A percentile compares a stretch with the other conserved stretches of the same genome.
phyloP scores from a whole-genome alignment of 139 green algal genomes.

The Eudorina sp. region DNA sequence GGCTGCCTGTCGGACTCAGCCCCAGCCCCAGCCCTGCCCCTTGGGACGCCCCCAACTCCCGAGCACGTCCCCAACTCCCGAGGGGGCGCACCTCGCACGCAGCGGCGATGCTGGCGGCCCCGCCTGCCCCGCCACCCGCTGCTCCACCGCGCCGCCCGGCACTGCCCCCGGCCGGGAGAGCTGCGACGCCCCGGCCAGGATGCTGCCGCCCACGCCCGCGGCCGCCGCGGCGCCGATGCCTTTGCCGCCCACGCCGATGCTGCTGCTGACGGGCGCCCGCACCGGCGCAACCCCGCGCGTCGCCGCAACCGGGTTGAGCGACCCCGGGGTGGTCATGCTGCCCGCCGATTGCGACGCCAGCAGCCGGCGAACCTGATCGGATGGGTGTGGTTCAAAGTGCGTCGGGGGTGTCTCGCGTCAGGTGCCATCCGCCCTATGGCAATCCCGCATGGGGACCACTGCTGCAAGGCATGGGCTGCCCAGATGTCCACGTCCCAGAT shows the following conservation, averaged over 20 bases:
- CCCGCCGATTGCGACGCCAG: conserved; percentile 49
- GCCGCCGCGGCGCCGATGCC: not conserved
- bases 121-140: not conserved
- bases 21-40: no score
- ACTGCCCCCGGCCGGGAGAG: not conserved
- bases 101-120: conserved; percentile 23
- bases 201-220: conserved; percentile 19
- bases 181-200: not conserved
- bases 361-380: conserved; percentile 55
- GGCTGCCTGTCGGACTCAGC: no score
- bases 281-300: not conserved
- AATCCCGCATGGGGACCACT: no score
- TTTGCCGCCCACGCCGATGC: conserved; percentile 41
- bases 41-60: no score
- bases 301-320: not conserved
- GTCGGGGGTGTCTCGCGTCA: no score
- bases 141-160: not conserved
- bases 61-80: no score
- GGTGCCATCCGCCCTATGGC: no score
- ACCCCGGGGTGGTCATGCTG: not conserved
- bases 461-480: no score
- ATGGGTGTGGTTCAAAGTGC: no score
- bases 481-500: no score
- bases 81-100: conserved; percentile 9
- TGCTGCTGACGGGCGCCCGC: conserved; percentile 17